Evolutionary conservation across 768 basidiomycete species (phyloP).

Genomic region (Mycena amicta): DNA sequence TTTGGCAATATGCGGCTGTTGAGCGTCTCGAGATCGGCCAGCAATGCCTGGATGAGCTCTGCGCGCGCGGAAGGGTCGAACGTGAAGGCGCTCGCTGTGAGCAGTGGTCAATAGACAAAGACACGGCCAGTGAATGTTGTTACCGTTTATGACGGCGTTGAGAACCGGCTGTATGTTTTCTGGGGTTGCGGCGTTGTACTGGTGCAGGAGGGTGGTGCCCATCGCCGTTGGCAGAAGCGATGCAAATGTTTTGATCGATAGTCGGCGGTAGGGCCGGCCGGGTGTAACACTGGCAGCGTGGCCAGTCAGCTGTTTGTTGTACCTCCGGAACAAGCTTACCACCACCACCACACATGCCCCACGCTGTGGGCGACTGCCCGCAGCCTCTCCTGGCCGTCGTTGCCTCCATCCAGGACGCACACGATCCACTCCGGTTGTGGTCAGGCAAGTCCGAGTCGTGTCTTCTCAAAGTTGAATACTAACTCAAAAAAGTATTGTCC

Average conservation of each 20-base stretch:
- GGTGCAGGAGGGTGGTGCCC: background rate
- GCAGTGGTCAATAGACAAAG: background rate
- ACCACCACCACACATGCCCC: background rate
- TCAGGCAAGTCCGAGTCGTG: constrained; percentile 58
- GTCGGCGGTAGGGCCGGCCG: too few species aligned
- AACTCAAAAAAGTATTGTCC: constrained; percentile 64
- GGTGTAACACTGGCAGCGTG: too few species aligned
- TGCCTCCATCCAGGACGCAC: constrained; percentile 67
- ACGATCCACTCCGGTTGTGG: constrained; percentile 58
- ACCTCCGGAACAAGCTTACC: background rate
- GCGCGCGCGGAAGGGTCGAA: constrained; percentile 2
- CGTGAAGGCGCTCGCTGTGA: background rate
- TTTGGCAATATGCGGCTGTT: constrained; percentile 4
- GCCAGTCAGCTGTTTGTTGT: background rate
- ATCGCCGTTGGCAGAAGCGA: background rate
- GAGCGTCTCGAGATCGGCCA: constrained; percentile 5
- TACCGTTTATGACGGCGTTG: constrained; percentile 2
- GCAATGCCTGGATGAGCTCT: constrained; percentile 6
- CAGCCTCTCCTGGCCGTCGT: constrained; percentile 66
- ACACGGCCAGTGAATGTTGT: background rate
- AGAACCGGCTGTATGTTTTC: constrained; percentile 3
- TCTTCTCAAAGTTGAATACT: too few species aligned
- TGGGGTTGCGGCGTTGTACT: constrained; percentile 5
- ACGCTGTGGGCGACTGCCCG: constrained; percentile 17
- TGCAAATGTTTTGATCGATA: too few species aligned